Evolutionary conservation across 2,329 filamentous ascomycete species (phyloP), one percentile per base, ranked within the genome.

Genomic region (Neopestalotiopsis rosae): DNA sequence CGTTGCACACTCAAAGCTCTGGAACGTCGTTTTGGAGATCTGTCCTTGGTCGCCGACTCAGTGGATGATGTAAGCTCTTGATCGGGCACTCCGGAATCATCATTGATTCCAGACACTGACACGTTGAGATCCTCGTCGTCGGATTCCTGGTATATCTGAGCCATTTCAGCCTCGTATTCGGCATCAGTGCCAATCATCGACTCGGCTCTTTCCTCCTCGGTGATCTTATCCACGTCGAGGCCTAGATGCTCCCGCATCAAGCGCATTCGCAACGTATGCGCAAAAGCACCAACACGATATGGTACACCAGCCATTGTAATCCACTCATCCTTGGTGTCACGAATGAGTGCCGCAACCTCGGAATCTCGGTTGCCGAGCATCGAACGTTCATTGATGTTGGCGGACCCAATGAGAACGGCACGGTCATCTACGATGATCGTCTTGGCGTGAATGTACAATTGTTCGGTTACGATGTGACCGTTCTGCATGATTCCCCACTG

Each of bases 391-490:
- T 99, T 99, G 85, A 99, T 98, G 78, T 99, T 99, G 66, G 96
- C 96, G 61, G 95, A 98, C 20, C 96, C 96, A 74, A 99, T 99
- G 70, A 99, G 90, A 24, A 92, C 95, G 69, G 96, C 90, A 42
- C 95, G 90, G 76, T 99, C 96, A 79, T 99, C 96, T 4, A 97
- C 95, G 68, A 99, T 88, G 86, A 98, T 98, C 73, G 92, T 92
- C 82, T 99, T 99, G 70, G 96, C 96, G 76, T 99, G 96, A 68
- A 99, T 98, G 78, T 99, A 99, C 12, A 99, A 88, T 81, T 98
- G 96, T 79, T 99, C 96, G 0, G 96, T 98, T 3, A 96, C 94
- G 49, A 98, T 84, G 68, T 90, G 89, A 73, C 96, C 93, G 71
- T 91, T 91, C 17, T 94, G 94, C 78, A 99, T 94, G 79, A 92